A percentile compares a stretch with the other conserved stretches of the same genome.
phyloP scores from a whole-genome alignment of 2,329 filamentous ascomycete genomes.

The Basipetospora chlamydospora region DNA sequence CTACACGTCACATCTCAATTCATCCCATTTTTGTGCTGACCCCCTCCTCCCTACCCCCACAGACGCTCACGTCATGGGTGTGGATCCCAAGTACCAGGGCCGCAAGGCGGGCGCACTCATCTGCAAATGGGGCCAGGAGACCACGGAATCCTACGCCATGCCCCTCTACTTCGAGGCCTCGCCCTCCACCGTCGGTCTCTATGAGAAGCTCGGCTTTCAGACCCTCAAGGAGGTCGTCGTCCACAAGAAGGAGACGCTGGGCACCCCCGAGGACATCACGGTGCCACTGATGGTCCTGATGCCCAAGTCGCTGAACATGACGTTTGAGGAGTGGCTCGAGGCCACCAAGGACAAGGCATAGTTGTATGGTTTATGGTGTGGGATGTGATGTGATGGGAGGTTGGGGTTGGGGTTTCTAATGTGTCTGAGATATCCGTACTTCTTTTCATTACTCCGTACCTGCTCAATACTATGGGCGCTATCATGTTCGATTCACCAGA shows the following conservation, averaged over 20 bases:
- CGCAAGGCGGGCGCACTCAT: slow-evolving; percentile 25
- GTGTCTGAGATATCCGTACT: too few species aligned
- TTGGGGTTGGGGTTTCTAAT: too few species aligned
- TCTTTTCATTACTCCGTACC: too few species aligned
- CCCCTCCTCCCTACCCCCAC: slow-evolving; percentile 7
- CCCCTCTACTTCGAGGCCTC: slow-evolving; percentile 34
- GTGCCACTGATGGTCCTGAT: slow-evolving; percentile 27
- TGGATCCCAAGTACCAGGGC: slow-evolving; percentile 27
- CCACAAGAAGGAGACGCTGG: slow-evolving; percentile 21
- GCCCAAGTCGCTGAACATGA: slow-evolving; percentile 19
- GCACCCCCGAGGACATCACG: slow-evolving; percentile 19
- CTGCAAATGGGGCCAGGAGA: slow-evolving; percentile 24
- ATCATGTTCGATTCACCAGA: too few species aligned
- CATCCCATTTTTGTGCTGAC: too few species aligned
- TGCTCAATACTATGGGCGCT: too few species aligned
- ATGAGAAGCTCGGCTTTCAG: slow-evolving; percentile 30
- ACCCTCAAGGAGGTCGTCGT: slow-evolving; percentile 23
- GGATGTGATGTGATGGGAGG: too few species aligned
- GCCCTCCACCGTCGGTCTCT: slow-evolving; percentile 24
- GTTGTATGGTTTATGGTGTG: neutral
- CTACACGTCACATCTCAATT: neutral
- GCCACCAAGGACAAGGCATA: slow-evolving; percentile 4
- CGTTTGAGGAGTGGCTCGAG: slow-evolving; percentile 19
- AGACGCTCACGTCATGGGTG: slow-evolving; percentile 25
- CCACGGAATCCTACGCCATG: slow-evolving; percentile 20